Evolutionary conservation across 352 stramenopile genomes (phyloP), one percentile per base, ranked within the genome.

Genomic region (Ophiocytium majus): DNA sequence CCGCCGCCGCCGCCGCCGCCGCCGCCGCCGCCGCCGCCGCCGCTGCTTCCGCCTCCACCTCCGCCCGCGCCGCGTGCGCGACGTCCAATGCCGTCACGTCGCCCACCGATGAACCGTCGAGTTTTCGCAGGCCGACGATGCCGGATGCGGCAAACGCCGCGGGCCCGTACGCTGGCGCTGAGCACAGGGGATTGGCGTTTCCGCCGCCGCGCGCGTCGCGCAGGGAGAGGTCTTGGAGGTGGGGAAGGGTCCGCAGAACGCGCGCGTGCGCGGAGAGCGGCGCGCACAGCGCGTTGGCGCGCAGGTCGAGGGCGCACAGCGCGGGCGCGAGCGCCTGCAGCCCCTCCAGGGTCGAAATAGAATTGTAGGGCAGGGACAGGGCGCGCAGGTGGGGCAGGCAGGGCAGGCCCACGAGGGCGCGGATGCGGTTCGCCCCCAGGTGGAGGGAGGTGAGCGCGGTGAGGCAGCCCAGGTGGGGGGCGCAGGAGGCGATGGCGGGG

Each of bases 261-360:
- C 79, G 84, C 49, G 81, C 76, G 78, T 88, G 84, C 37, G 74
- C 28, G 1, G 34, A 71, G 32, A 50, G n/a, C 31, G 84, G 84
- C 1, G 75, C 74, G 33, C 37, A 35, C 19, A 88, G 36, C 10
- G 57, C 71, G 57, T 88, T 88, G 57, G 83, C 80, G 63, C 84
- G 80, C 0, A 82, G 71, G 63, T 88, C 84, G 0, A 88, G 84
- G 49, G 78, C 50, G 10, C 50, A 43, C 71, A 88, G 37, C 34
- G 79, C 79, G 32, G 84, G 83, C 10, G 84, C 84, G 57, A 88
- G 50, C 34, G 43, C 80, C 81, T 88, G 84, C 84, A 88, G 74
- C n/a, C 84, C 84, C 19, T 88, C 64, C 9, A 88, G 80, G 37
- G 84, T 82, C n/a, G 75, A 34, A 10, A 88, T 43, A 35, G 74